These are phyloP conservation scores for Gastrolobium bilobum DNA, from an alignment of 306 rosid genomes.

Conservation along the genomic window DNA sequence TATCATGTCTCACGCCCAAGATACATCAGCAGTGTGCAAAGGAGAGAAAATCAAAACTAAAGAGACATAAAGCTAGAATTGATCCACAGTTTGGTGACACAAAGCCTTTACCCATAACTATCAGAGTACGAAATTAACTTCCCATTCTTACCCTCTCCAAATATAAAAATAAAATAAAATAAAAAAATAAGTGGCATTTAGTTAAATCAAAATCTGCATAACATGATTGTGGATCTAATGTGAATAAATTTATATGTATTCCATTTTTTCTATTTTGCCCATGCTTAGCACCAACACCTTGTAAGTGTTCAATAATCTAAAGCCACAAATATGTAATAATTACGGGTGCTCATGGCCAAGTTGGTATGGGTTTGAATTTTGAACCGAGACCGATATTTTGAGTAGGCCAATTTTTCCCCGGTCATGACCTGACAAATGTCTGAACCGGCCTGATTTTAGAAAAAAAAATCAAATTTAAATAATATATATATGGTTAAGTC, in stretches of 20 bases:
- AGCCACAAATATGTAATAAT: not conserved
- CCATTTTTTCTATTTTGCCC: not conserved
- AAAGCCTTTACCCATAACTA: not conserved
- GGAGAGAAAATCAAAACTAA: slow-evolving; percentile 1
- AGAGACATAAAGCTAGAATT: not conserved
- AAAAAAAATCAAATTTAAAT: no score
- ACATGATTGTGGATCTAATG: slow-evolving; percentile 2
- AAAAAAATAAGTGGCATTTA: not conserved
- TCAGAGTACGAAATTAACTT: not conserved
- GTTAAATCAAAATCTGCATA: not conserved
- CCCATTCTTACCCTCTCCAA: not conserved
- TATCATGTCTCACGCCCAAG: not conserved
- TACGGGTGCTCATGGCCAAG: no score
- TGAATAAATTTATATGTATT: not conserved
- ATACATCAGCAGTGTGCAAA: not conserved
- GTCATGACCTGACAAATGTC: no score
- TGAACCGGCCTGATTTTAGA: no score
- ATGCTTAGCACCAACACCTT: slow-evolving; percentile 1
- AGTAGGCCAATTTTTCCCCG: no score
- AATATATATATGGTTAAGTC: no score
- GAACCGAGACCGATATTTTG: no score
- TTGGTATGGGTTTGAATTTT: not conserved
- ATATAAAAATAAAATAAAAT: not conserved
- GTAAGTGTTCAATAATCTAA: slow-evolving; percentile 29
- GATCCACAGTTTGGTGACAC: not conserved